These are phyloP conservation scores for Fusarium poae DNA, from an alignment of 2,329 filamentous ascomycete species.

Conservation along the genomic window DNA sequence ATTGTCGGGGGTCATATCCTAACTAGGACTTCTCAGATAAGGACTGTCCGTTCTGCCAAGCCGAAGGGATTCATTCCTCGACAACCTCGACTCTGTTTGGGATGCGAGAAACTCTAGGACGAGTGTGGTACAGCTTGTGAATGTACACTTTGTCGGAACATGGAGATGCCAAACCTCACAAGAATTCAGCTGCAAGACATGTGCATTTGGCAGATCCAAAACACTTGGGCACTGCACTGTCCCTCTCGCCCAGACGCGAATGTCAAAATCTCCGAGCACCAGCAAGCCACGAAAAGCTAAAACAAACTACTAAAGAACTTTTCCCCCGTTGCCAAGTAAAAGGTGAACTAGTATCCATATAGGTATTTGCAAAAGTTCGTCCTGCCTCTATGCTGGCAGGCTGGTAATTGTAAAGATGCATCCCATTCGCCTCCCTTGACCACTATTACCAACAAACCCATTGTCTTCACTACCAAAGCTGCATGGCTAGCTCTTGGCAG, in stretches of 20 bases:
- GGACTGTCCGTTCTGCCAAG: conserved; percentile 18
- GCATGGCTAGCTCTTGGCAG: conserved; percentile 27
- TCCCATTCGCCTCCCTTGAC: conserved; percentile 11
- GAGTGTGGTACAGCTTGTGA: not conserved
- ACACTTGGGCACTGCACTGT: not conserved
- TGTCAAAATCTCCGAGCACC: conserved; percentile 19
- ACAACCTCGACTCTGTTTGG: conserved; percentile 1
- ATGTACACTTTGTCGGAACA: not conserved
- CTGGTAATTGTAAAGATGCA: conserved; percentile 4
- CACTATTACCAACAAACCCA: not conserved
- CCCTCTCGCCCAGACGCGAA: conserved; percentile 9
- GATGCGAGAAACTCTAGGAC: not conserved
- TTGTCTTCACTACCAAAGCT: conserved; percentile 9
- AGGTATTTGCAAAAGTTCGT: conserved; percentile 22
- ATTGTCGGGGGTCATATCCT: conserved; percentile 31
- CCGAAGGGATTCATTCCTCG: conserved; percentile 9
- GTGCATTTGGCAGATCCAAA: conserved; percentile 3
- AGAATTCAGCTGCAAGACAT: not conserved
- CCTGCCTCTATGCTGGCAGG: not conserved
- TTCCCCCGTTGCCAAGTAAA: conserved; percentile 18
- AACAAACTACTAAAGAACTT: conserved; percentile 13
- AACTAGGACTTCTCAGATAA: conserved; percentile 35
- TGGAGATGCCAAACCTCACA: not conserved
- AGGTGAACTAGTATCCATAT: conserved; percentile 10
- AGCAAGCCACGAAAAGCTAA: conserved; percentile 13